Base-by-base conservation (phyloP, 495 filamentous ascomycete species). In the Physcia stellaris region DNA sequence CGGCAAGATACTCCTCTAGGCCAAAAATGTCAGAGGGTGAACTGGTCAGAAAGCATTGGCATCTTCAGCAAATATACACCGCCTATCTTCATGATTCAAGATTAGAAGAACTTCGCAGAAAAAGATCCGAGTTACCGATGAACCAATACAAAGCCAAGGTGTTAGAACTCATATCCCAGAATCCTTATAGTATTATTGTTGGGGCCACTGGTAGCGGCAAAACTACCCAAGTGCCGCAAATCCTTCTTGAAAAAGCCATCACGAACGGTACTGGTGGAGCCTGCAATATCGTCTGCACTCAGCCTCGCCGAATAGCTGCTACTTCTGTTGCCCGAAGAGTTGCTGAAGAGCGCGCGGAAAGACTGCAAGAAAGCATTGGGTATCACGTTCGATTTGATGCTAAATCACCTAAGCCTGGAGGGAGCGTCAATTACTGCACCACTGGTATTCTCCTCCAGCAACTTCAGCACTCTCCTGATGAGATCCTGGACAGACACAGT, bases 171-270 rank as follows among this genome's bases (percentile, higher is more conserved):
- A 54, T 77, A 33, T 49, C 61, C 6, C 57, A 62, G 16, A 60
- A 72, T 40, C 49, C 58, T 0, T 70, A 66, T 45, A 66, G 62
- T 40, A 67, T 77, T 28, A 60, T 77, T 33, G 60, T 66, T 33
- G 72, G 69, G 24, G 67, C 68, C 17, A 75, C 73, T 31, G 73
- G 73, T 15, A 65, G 63, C 34, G 73, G 73, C 30, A 77, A 77
- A 47, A 76, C 72, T 1, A 77, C 73, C 2, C 73, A 77, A 52
- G 58, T 76, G 9, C 73, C 73, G 16, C 73, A 77, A 42, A 71
- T 76, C 10, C 40, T 77, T 22, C 46, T 77, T 4, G 71, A 77
- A 34, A 50, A 73, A 32, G 61, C 66, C 9, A 71, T 67, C 40
- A 43, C 45, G 13, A 37, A 41, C 9, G 63, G 58, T 4, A 34